Evolutionary conservation across 306 rosid genomes (phyloP).

Genomic region (Potentilla sterilis): DNA sequence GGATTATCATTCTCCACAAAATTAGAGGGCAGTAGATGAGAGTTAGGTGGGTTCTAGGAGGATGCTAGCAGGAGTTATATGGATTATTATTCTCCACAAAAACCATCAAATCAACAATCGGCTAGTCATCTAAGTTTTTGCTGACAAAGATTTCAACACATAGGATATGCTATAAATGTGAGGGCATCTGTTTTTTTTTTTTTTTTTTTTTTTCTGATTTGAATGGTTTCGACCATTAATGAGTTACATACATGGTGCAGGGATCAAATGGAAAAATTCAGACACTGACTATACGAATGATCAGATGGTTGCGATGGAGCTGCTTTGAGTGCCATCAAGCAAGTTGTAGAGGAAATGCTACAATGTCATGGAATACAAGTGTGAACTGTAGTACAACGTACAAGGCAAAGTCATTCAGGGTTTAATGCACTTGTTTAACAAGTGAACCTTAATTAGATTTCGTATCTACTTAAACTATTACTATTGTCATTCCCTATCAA

Average conservation of each 20-base stretch:
- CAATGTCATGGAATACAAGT: slow-evolving; percentile 2
- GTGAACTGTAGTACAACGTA: not conserved
- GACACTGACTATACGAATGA: not conserved
- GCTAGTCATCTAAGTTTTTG: not conserved
- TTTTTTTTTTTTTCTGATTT: too few species aligned
- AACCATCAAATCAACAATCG: too few species aligned
- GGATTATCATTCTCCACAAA: too few species aligned
- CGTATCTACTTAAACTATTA: not conserved
- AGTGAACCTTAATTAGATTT: not conserved
- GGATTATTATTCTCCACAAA: too few species aligned
- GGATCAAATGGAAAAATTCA: not conserved
- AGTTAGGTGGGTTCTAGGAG: too few species aligned
- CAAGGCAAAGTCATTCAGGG: not conserved
- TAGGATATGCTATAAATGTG: too few species aligned
- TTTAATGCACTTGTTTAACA: not conserved
- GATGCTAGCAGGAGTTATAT: too few species aligned
- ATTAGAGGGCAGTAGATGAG: too few species aligned
- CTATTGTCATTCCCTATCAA: slow-evolving; percentile 4
- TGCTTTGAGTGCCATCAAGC: not conserved
- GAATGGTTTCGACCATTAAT: not conserved
- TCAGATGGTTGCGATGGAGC: not conserved
- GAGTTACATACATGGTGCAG: not conserved
- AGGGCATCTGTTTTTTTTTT: too few species aligned
- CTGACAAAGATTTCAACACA: not conserved
- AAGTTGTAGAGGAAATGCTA: not conserved